phyloP scores from a whole-genome alignment of 2,329 filamentous ascomycete species.

The Ascochyta koolunga region DNA sequence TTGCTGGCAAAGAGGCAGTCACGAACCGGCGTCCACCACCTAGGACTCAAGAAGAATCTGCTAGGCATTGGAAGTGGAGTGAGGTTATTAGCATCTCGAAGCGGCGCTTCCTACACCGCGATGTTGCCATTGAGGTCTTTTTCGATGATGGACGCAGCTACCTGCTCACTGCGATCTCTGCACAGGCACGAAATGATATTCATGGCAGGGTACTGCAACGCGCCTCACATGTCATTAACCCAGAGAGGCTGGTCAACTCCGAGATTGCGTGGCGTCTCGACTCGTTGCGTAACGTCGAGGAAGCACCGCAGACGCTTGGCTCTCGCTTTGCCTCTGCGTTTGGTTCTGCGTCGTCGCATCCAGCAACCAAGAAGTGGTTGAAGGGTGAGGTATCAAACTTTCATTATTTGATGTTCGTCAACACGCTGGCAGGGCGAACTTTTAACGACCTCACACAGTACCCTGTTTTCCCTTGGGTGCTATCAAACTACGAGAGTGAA shows the following conservation, averaged over 20 bases:
- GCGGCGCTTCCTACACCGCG: constrained; percentile 89
- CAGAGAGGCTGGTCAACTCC: constrained; percentile 71
- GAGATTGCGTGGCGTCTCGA: constrained; percentile 95
- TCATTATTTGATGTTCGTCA: constrained; percentile 97
- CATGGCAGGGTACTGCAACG: constrained; percentile 76
- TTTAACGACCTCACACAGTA: constrained; percentile 99
- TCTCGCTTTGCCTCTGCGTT: constrained; percentile 94
- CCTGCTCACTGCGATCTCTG: constrained; percentile 81
- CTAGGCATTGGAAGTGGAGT: constrained; percentile 90
- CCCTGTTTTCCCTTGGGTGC: constrained; percentile 95
- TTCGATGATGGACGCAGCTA: constrained; percentile 97
- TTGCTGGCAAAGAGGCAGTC: constrained; percentile 75
- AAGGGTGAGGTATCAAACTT: constrained; percentile 97
- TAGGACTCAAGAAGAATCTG: constrained; percentile 65
- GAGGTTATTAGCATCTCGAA: constrained; percentile 97
- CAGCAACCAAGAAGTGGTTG: constrained; percentile 87
- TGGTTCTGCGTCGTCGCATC: constrained; percentile 79
- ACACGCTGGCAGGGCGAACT: constrained; percentile 93
- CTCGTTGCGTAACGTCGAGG: constrained; percentile 72
- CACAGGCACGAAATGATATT: constrained; percentile 76
- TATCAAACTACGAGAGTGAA: constrained; percentile 94
- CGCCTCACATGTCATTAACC: constrained; percentile 78
- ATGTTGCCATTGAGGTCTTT: constrained; percentile 96
- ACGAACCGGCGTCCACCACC: constrained; percentile 49
- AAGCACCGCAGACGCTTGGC: constrained; percentile 71